These are phyloP conservation scores for Hymenochaete sp. DNA, from an alignment of 1,284 basidiomycete species.

Conservation along the genomic window DNA sequence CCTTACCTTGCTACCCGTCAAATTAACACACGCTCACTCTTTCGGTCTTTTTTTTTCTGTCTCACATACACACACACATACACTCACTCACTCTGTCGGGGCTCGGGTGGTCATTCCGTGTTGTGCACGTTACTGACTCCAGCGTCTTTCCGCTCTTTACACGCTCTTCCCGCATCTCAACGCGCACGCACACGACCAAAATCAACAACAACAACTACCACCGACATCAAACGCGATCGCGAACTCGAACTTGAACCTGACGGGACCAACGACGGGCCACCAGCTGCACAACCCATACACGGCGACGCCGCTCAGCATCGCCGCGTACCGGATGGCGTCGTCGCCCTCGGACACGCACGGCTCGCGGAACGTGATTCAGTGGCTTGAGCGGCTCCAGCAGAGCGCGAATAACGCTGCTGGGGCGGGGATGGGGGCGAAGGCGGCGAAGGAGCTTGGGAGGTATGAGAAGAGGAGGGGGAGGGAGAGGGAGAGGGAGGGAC, in stretches of 20 bases:
- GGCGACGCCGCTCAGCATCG: constrained; percentile 67
- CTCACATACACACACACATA: no score
- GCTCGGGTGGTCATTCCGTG: no score
- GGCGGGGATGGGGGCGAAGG: constrained; percentile 19
- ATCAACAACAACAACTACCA: no score
- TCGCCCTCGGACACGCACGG: constrained; percentile 55
- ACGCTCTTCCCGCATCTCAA: no score
- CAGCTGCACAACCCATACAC: constrained; percentile 72
- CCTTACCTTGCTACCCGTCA: no score
- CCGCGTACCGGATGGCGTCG: constrained; percentile 64
- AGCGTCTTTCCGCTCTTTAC: no score
- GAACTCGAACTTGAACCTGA: no score
- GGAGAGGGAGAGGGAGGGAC: constrained; percentile 20
- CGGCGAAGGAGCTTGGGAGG: constrained; percentile 32
- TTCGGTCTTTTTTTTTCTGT: neutral
- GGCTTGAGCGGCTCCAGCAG: constrained; percentile 47
- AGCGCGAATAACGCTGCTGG: constrained; percentile 28
- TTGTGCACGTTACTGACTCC: no score
- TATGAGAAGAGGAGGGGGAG: constrained; percentile 22
- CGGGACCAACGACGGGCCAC: no score
- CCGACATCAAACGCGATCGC: no score
- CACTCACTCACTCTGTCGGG: no score
- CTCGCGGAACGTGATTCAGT: constrained; percentile 60
- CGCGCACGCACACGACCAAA: no score
- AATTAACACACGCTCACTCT: neutral